phyloP scores from a whole-genome alignment of 1,284 basidiomycete genomes.

The Microstroma glucosiphilum region DNA sequence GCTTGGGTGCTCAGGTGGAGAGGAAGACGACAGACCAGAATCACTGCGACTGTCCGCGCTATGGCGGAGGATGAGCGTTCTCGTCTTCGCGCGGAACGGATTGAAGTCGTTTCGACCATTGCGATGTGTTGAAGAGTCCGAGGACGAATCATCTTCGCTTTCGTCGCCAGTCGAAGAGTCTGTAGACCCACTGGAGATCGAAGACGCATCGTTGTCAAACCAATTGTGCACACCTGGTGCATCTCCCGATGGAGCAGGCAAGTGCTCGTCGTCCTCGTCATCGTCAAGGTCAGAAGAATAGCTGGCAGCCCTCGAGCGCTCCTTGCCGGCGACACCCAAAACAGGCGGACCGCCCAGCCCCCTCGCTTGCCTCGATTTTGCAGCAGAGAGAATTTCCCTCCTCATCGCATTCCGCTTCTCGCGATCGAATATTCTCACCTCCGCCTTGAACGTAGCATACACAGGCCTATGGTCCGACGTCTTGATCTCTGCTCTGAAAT shows the following conservation, averaged over 20 bases:
- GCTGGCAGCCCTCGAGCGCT: background rate
- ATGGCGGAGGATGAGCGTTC: background rate
- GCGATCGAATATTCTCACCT: constrained; percentile 71
- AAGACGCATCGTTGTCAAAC: constrained; percentile 11
- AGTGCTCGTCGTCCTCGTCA: constrained; percentile 8
- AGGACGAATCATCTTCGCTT: constrained; percentile 18
- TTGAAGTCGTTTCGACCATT: background rate
- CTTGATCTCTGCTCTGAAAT: constrained; percentile 67
- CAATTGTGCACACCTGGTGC: background rate
- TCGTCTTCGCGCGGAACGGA: constrained; percentile 4
- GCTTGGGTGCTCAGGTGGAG: constrained; percentile 60
- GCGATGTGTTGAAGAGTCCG: background rate
- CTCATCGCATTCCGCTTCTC: constrained; percentile 67
- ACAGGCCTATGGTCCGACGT: constrained; percentile 95
- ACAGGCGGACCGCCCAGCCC: background rate
- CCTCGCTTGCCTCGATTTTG: constrained; percentile 8
- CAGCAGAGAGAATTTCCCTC: constrained; percentile 54
- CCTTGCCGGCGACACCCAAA: background rate
- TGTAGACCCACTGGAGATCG: no score
- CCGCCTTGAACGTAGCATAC: constrained; percentile 71
- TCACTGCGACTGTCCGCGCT: background rate
- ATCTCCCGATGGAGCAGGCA: background rate
- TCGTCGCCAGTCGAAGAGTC: constrained; percentile 12
- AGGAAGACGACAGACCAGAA: constrained; percentile 50
- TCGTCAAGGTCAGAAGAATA: constrained; percentile 9